phyloP scores from a whole-genome alignment of 306 rosid species.

The Cajanus cajan region DNA sequence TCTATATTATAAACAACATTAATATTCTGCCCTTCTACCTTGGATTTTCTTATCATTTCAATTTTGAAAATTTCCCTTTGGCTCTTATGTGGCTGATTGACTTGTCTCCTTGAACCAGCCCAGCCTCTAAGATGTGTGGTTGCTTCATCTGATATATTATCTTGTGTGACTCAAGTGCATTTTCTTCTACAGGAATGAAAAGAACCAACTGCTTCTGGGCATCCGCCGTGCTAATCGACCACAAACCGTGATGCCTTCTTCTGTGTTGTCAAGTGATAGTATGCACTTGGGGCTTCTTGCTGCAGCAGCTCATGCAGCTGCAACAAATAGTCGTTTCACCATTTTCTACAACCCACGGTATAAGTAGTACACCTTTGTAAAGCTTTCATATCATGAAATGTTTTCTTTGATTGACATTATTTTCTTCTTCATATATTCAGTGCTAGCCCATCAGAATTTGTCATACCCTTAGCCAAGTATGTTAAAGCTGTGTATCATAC shows the following conservation, averaged over 20 bases:
- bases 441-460: slow-evolving; percentile 96
- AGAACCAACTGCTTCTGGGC: slow-evolving; percentile 91
- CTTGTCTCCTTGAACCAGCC: not conserved
- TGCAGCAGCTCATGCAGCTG: slow-evolving; percentile 99
- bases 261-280: slow-evolving; percentile 96
- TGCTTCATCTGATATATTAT: not conserved
- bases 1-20: not conserved
- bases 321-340: slow-evolving; percentile 94
- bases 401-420: slow-evolving; percentile 17
- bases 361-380: not conserved
- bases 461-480: slow-evolving; percentile 84
- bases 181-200: slow-evolving; percentile 70
- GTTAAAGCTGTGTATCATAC: slow-evolving; percentile 96
- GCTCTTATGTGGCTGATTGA: not conserved
- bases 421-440: slow-evolving; percentile 41
- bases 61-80: not conserved
- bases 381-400: not conserved
- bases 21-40: not conserved
- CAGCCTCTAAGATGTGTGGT: too few species aligned
- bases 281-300: slow-evolving; percentile 99
- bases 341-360: slow-evolving; percentile 98
- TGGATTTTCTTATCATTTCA: not conserved
- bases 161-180: slow-evolving; percentile 12
- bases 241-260: slow-evolving; percentile 97
- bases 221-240: slow-evolving; percentile 90